A percentile compares a stretch with the other conserved stretches of the same genome.
Conservation (phyloP, 306 rosid species). For the Prunus mume region DNA sequence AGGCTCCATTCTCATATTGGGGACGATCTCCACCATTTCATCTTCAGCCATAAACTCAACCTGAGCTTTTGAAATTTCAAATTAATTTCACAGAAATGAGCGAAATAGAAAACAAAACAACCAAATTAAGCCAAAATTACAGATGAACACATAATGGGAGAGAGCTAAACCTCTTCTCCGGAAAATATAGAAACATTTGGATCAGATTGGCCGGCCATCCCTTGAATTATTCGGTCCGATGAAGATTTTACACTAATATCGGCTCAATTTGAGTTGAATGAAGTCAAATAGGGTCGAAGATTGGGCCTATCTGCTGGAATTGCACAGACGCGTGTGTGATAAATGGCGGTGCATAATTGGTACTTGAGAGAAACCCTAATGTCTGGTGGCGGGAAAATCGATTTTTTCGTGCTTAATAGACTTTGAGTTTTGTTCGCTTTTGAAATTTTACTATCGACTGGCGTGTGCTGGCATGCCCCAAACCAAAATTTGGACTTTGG, state of each 20-base stretch:
- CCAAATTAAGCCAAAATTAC: neutral
- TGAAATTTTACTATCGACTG: too few species aligned
- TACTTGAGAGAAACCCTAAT: slow-evolving; percentile 10
- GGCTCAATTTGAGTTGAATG: neutral
- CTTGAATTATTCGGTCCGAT: neutral
- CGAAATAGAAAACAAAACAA: neutral
- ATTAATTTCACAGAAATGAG: neutral
- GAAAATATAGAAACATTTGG: slow-evolving; percentile 31
- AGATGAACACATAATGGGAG: neutral
- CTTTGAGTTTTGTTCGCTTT: neutral
- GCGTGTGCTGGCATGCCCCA: too few species aligned
- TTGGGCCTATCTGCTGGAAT: neutral
- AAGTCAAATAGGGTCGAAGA: neutral
- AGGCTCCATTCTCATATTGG: slow-evolving; percentile 80
- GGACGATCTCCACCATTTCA: slow-evolving; percentile 68
- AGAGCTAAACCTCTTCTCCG: slow-evolving; percentile 42
- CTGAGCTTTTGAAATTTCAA: slow-evolving; percentile 26
- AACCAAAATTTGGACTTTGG: too few species aligned
- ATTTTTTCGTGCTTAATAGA: neutral
- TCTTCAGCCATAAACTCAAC: slow-evolving; percentile 90
- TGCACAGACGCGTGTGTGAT: neutral
- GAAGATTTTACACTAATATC: neutral
- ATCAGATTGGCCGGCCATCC: slow-evolving; percentile 51
- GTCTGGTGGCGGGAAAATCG: slow-evolving; percentile 22
- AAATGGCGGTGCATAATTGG: neutral